Evolutionary conservation across 2,329 filamentous ascomycete genomes (phyloP).

Genomic region (Calonectria naviculata): DNA sequence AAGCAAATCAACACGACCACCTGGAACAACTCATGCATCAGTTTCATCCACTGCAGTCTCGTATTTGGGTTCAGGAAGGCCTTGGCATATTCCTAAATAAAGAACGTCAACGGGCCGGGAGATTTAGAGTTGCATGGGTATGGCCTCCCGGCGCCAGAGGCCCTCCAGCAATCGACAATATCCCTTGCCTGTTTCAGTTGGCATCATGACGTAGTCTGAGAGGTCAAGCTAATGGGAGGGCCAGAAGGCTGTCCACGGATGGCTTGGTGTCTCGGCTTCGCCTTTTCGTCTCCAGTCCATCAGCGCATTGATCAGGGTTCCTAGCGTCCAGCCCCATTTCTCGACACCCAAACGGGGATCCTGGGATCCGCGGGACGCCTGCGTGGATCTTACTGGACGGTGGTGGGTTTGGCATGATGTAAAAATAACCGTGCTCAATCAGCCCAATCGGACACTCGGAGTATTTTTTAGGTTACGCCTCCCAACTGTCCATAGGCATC

Average conservation of each 20-base stretch:
- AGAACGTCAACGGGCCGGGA: not conserved
- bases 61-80: not conserved
- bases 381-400: not conserved
- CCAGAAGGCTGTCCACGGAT: not conserved
- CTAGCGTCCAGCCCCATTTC: not conserved
- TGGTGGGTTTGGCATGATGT: not conserved
- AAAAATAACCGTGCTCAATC: not conserved
- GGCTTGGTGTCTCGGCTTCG: not conserved
- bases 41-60: not conserved
- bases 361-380: not conserved
- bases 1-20: not conserved
- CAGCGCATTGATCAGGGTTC: not conserved
- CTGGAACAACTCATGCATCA: not conserved
- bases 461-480: no score
- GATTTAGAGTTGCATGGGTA: not conserved
- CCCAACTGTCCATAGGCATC: not conserved
- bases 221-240: not conserved
- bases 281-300: not conserved
- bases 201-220: not conserved
- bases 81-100: slow-evolving; percentile 3
- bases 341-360: not conserved
- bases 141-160: not conserved
- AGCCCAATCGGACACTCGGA: not conserved
- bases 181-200: not conserved
- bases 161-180: not conserved